These are phyloP conservation scores for Medakamo hakoo DNA, from an alignment of 139 green algal genomes.

Conservation along the genomic window DNA sequence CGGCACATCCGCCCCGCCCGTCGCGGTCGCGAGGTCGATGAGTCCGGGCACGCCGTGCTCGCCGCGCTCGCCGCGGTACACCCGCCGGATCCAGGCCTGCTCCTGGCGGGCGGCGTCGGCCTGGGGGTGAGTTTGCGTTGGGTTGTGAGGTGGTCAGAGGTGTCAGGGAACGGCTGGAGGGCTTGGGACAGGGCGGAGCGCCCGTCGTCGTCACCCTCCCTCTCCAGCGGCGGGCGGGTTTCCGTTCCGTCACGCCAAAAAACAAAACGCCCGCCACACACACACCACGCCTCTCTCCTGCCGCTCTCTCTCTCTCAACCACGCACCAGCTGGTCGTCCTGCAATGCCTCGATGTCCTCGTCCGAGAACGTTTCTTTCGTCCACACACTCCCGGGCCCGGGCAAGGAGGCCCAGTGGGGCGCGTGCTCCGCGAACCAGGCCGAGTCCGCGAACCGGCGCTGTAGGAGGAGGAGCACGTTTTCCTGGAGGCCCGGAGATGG, in stretches of 20 bases:
- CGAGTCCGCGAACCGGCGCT: not conserved
- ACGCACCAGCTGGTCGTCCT: not conserved
- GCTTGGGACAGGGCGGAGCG: no score
- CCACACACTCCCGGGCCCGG: not conserved
- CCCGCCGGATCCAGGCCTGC: not conserved
- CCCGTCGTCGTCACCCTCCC: no score
- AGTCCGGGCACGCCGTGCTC: not conserved
- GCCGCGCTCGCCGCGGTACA: not conserved
- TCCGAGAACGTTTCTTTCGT: not conserved
- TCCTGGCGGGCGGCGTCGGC: not conserved
- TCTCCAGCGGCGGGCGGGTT: no score
- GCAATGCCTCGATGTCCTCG: not conserved
- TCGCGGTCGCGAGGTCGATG: not conserved
- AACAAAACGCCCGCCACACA: no score
- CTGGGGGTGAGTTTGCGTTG: not conserved
- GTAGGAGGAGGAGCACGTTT: not conserved
- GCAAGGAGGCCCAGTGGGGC: not conserved
- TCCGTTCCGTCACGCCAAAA: no score
- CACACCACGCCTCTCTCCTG: no score
- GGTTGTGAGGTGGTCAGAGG: no score
- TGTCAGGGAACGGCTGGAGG: no score
- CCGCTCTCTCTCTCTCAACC: no score
- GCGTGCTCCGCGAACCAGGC: not conserved
- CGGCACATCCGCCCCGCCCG: not conserved
- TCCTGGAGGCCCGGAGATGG: no score